These are phyloP conservation scores for Daldinia vernicosa DNA, from an alignment of 495 filamentous ascomycete genomes.

Conservation along the genomic window DNA sequence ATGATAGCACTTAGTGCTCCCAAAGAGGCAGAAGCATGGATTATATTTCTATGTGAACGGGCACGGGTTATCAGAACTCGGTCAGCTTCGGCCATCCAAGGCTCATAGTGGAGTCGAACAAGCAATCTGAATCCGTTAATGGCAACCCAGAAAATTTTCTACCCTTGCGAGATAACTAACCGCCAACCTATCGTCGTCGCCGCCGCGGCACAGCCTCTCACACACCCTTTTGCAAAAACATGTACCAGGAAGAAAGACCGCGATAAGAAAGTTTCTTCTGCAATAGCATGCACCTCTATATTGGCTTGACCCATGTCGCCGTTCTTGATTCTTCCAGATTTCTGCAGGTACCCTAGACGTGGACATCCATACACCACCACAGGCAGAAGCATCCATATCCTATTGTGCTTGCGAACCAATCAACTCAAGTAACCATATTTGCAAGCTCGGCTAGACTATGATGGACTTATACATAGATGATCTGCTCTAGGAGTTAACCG, in stretches of 20 bases:
- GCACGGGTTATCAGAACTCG: conserved; percentile 22
- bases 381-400: conserved; percentile 28
- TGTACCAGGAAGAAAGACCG: conserved; percentile 15
- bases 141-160: conserved; percentile 39
- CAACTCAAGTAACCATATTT: conserved; percentile 24
- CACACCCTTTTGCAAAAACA: conserved; percentile 1
- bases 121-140: conserved; percentile 21
- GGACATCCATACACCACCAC: conserved; percentile 33
- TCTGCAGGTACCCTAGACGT: conserved; percentile 44
- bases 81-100: conserved; percentile 40
- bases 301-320: conserved; percentile 27
- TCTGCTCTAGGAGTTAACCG: conserved; percentile 33
- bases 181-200: conserved; percentile 28
- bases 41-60: conserved; percentile 11
- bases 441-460: conserved; percentile 31
- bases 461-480: conserved; percentile 33
- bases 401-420: conserved; percentile 33
- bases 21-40: conserved; percentile 16
- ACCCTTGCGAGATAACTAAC: conserved; percentile 31
- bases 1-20: conserved; percentile 1
- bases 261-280: conserved; percentile 35
- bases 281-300: conserved; percentile 39
- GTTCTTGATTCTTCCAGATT: conserved; percentile 38
- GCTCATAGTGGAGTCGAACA: conserved; percentile 34
- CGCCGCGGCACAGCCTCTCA: conserved; percentile 17